Base-by-base conservation (phyloP, 2,329 filamentous ascomycete genomes). In the Aurifilum marmelostoma region DNA sequence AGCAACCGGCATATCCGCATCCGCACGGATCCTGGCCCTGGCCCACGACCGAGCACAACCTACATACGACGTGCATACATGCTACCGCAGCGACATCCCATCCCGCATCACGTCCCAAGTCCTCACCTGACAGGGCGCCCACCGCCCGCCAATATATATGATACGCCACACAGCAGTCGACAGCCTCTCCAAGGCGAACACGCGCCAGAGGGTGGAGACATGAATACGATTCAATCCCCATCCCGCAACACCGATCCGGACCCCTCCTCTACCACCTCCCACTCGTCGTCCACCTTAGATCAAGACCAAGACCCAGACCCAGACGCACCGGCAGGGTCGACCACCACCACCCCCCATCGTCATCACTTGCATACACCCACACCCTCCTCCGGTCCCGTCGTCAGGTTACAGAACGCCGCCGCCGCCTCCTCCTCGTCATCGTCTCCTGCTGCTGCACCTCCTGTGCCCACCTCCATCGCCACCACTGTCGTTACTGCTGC, bases 391-490 rank as follows among this genome's bases (percentile, higher is more conserved):
- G 47, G 11, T 47, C 7, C 34, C 54, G 37, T 47, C 63, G 60
- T 59, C 60, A 27, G 63, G 43, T 34, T 39, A 60, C 64, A 68
- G 63, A 65, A 67, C 60, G 52, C 63, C 64, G 63, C 67, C 39
- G 39, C 52, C 65, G 41, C 61, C 14, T 59, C 67, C n/a, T 65
- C 67, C 64, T 54, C 68, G 37, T 59, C 67, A n/a, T 65, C 67
- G 64, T 54, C 68, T 32, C 37, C 59, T 63, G 68, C 70, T 67
- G 69, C 71, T 61, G 68, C 69, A 69, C 72, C 69, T 61, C 69
- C 74, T 71, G 71, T 69, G 58, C 72, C 72, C 29, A 70, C 68
- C 67, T 71, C 71, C 65, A 73, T 74, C 71, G 56, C 73, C 72
- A 66, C 69, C 72, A 71, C 75, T 73, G 47, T 37, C 27, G 61